Conservation (phyloP, 2,329 filamentous ascomycete genomes). For the Rhytidhysteron rufulum region DNA sequence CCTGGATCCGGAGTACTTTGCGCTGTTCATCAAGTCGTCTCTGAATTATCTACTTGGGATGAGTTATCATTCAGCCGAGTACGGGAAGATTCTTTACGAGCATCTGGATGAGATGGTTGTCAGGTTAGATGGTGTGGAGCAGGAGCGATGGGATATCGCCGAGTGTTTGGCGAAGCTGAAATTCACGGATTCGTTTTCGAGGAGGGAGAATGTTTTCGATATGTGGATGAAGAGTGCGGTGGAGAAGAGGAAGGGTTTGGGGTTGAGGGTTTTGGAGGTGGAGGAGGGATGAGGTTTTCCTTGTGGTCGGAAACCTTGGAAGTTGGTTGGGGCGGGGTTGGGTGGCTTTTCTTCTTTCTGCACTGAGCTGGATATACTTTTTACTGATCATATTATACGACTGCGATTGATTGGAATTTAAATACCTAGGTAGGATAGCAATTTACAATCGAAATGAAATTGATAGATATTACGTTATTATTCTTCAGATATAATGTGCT, state of each 20-base stretch:
- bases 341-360: no score
- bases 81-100: conserved; percentile 10
- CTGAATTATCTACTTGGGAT: conserved; percentile 5
- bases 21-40: conserved; percentile 2
- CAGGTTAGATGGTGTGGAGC: conserved; percentile 5
- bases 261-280: neutral
- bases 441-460: no score
- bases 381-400: no score
- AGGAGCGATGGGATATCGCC: conserved; percentile 7
- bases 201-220: neutral
- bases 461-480: no score
- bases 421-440: no score
- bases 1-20: conserved; percentile 4
- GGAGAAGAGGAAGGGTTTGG: neutral
- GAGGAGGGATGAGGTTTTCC: no score
- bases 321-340: no score
- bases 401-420: no score
- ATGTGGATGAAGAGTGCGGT: conserved; percentile 1
- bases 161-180: neutral
- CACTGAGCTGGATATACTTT: no score
- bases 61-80: conserved; percentile 1
- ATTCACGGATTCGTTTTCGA: neutral
- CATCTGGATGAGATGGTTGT: conserved; percentile 9
- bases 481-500: no score
- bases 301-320: no score